Base-by-base conservation (phyloP, 1,284 basidiomycete genomes). In the Schizophyllum amplum region DNA sequence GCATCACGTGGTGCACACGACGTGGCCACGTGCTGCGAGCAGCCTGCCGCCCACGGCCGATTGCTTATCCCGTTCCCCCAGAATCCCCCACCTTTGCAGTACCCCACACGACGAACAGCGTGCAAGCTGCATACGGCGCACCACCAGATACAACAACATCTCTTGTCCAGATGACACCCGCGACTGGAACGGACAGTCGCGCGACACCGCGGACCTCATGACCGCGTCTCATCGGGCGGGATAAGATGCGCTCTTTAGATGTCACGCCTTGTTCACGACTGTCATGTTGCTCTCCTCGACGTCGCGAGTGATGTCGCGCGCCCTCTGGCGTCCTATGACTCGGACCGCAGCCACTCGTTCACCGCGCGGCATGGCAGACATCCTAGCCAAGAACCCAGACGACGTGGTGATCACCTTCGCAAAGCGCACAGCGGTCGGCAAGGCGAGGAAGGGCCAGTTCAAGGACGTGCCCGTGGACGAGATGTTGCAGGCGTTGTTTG, bases 341-440 rank as follows among this genome's bases (percentile, higher is more conserved):
- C 75, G 80, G 54, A 70, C 77, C 27, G 75, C 76, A 6, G 81
- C 80, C 48, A 79, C 80, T 1, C 69, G 70, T 17, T 66, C 72
- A 7, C 68, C 71, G 21, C 73, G 71, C 27, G 83, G 83, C 17
- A 67, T 74, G 22, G 58, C 72, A 46, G 68, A 72, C 9, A 68
- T 83, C 55, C 72, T 89, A n/a, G 74, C 83, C 67, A 88, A 86
- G 77, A 82, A 77, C 59, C 81, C 84, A 0, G 80, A 90, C 62
- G 90, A 93, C 70, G 86, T 93, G 7, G 92, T 94, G 63, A 84
- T 95, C 58, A 93, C 91, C 1, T 90, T 91, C 64, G 86, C 89
- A 21, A 86, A 88, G 63, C 82, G 92, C 26, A 92, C 89, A 6
- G 83, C 90, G 13, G 79, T 91, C 64, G 88, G 90, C 49, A 82